A percentile compares a stretch with the other conserved stretches of the same genome.
These are phyloP conservation scores for Bathelium albidoporum DNA, from an alignment of 495 filamentous ascomycete species.

Conservation along the genomic window DNA sequence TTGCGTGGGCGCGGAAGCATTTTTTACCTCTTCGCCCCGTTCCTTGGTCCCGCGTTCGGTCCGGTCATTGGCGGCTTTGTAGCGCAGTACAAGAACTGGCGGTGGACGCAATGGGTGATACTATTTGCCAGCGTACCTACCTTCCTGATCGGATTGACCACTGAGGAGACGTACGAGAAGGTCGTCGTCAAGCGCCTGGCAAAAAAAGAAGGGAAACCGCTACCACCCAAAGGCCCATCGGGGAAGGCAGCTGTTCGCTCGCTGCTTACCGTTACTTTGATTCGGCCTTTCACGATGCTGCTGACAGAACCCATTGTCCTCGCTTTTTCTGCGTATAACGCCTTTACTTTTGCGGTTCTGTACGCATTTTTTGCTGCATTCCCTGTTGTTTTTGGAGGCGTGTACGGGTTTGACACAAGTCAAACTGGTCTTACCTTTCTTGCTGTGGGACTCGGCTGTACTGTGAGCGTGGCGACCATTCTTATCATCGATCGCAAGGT, in stretches of 20 bases:
- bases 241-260: slow-evolving; percentile 22
- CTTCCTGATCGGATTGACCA: slow-evolving; percentile 26
- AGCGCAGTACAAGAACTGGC: slow-evolving; percentile 29
- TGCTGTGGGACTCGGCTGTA: slow-evolving; percentile 36
- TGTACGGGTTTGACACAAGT: slow-evolving; percentile 40
- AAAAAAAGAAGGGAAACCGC: slow-evolving; percentile 17
- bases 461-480: slow-evolving; percentile 32
- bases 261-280: slow-evolving; percentile 28
- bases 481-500: slow-evolving; percentile 32
- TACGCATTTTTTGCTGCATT: slow-evolving; percentile 49
- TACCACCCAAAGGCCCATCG: slow-evolving; percentile 19
- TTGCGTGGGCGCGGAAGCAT: slow-evolving; percentile 35
- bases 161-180: slow-evolving; percentile 28
- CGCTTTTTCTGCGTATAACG: slow-evolving; percentile 41
- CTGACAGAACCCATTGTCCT: slow-evolving; percentile 41
- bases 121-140: slow-evolving; percentile 28
- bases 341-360: slow-evolving; percentile 42
- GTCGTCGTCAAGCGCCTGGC: slow-evolving; percentile 31
- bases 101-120: slow-evolving; percentile 32
- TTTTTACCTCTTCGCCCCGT: slow-evolving; percentile 47
- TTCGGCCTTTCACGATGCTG: slow-evolving; percentile 31
- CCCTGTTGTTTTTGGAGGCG: slow-evolving; percentile 40
- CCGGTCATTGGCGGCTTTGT: slow-evolving; percentile 38
- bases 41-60: slow-evolving; percentile 46
- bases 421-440: slow-evolving; percentile 42